Conservation (phyloP, 331 rosid species). For the Acacia concinna region DNA sequence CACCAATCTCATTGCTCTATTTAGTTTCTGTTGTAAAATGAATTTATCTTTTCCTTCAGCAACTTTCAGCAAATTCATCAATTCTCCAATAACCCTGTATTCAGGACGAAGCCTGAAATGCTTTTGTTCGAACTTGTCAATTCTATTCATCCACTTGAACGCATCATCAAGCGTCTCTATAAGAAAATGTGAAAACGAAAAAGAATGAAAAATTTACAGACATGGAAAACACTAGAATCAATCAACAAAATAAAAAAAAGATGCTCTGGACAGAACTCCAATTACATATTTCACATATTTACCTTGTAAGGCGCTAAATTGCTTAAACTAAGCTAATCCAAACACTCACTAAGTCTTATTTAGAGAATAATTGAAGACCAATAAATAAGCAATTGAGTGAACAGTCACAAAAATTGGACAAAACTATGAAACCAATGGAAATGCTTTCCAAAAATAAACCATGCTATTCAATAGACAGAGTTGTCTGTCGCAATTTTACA, state of each 20-base stretch:
- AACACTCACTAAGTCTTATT: not conserved
- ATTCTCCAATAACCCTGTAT: slow-evolving; percentile 86
- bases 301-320: not conserved
- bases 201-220: not conserved
- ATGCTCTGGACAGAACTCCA: not conserved
- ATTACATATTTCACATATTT: too few species aligned
- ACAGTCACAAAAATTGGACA: not conserved
- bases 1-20: slow-evolving; percentile 82
- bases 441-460: not conserved
- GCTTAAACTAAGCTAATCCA: not conserved
- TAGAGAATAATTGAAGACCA: not conserved
- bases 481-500: not conserved
- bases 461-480: not conserved
- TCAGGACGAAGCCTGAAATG: slow-evolving; percentile 72
- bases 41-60: slow-evolving; percentile 81
- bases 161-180: slow-evolving; percentile 79
- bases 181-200: slow-evolving; percentile 3
- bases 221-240: not conserved
- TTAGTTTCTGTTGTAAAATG: slow-evolving; percentile 74
- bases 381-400: not conserved
- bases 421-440: not conserved
- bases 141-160: slow-evolving; percentile 74
- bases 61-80: slow-evolving; percentile 72
- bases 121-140: slow-evolving; percentile 79
- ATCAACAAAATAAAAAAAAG: too few species aligned